Evolutionary conservation across 352 stramenopile genomes (phyloP), one percentile per base, ranked within the genome.

Genomic region (Aphanomyces stellatus): DNA sequence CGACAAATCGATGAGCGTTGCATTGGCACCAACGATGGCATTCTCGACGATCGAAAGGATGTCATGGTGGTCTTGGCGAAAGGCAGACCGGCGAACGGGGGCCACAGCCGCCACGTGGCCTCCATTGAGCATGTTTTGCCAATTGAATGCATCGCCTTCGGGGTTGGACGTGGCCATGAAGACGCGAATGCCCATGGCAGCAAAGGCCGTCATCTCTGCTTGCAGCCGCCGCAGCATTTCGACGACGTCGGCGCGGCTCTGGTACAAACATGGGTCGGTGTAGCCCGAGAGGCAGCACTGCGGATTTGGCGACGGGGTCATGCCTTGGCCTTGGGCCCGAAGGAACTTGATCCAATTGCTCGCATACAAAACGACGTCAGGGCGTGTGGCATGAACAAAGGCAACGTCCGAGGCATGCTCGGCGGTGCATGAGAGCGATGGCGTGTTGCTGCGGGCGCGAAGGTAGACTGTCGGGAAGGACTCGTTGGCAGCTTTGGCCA

Each of bases 101-200:
- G 17, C 8, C 7, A 40, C n/a, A 7, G 24, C 25, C 11, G 11
- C 49, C 19, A 67, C 34, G 41, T 30, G 5, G 46, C 19, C 13
- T 25, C 48, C 48, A 27, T 48, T 37, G 27, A 63, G 33, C 46
- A 69, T 69, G 28, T 64, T 41, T 19, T 69, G 51, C 13, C 24
- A 31, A n/a, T 69, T 30, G 35, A 69, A 69, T 25, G 41, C 24
- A n/a, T 60, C 35, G 28, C 62, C 62, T 48, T 69, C 62, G 4
- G 62, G 62, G 35, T 63, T 64, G 24, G 65, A 17, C 5, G n/a
- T 33, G 24, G 62, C 48, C 8, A 69, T 43, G 27, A 51, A 69
- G 10, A 69, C 62, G 48, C 65, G 66, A 28, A 49, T 64, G 13
- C 62, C 62, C 3, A 41, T 4, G 4, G 5, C 15, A 8, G 48